A percentile compares a stretch with the other conserved stretches of the same genome.
Conservation (phyloP, 768 basidiomycete genomes). For the Lentinula edodes region DNA sequence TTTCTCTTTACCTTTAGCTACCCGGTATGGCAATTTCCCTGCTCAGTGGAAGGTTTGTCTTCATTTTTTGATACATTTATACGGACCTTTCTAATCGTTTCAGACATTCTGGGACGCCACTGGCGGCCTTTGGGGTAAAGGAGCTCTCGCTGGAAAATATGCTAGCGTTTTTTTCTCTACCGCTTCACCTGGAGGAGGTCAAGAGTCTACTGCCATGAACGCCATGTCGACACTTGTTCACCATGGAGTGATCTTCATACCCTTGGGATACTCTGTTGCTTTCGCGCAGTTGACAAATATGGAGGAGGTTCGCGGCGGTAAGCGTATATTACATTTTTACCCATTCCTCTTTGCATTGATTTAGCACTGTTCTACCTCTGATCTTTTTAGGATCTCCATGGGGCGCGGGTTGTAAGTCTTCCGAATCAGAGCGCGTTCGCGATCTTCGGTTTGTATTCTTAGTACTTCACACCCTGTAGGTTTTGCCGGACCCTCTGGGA, state of each 20-base stretch:
- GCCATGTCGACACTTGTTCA: constrained; percentile 58
- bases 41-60: constrained; percentile 62
- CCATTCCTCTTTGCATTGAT: not conserved
- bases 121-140: constrained; percentile 55
- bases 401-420: not conserved
- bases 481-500: constrained; percentile 46
- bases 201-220: constrained; percentile 53
- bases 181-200: constrained; percentile 70
- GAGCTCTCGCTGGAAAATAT: constrained; percentile 73
- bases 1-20: not conserved
- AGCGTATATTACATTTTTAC: constrained; percentile 13
- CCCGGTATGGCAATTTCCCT: constrained; percentile 74
- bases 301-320: constrained; percentile 53
- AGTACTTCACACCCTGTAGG: constrained; percentile 34
- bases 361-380: not conserved
- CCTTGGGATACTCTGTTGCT: constrained; percentile 57
- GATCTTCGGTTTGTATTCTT: not conserved
- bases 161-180: constrained; percentile 73
- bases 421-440: not conserved
- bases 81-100: not conserved
- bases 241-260: constrained; percentile 71
- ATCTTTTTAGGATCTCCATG: not conserved
- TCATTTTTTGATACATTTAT: not conserved
- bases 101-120: constrained; percentile 76
- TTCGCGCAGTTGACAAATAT: constrained; percentile 37